A percentile compares a stretch with the other conserved stretches of the same genome.
Conservation (phyloP, 306 rosid genomes). For the Ceratonia siliqua region DNA sequence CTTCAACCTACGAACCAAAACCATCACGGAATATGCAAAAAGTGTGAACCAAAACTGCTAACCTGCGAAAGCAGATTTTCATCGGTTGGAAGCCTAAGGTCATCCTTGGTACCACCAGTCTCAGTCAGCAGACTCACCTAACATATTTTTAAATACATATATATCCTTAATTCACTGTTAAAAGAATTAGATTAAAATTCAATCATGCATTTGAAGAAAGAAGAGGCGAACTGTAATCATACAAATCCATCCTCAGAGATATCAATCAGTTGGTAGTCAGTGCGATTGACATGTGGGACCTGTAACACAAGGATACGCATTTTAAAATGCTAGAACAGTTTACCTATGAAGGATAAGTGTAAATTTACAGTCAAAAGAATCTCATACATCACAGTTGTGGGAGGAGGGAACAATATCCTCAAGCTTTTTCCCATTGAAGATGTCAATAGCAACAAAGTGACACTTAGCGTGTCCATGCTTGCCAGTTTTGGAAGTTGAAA, state of each 20-base stretch:
- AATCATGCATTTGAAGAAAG: background rate
- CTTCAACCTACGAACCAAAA: slow-evolving; percentile 16
- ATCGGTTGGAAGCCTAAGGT: slow-evolving; percentile 94
- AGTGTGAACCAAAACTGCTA: background rate
- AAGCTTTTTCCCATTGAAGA: slow-evolving; percentile 88
- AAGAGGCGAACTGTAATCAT: slow-evolving; percentile 32
- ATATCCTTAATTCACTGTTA: slow-evolving; percentile 6
- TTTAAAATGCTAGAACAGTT: background rate
- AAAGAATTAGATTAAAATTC: background rate
- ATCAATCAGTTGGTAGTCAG: slow-evolving; percentile 93
- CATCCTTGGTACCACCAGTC: slow-evolving; percentile 91
- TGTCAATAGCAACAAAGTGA: slow-evolving; percentile 94
- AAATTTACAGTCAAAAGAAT: background rate
- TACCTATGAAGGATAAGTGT: background rate
- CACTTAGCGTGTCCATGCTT: slow-evolving; percentile 99
- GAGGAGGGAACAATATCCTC: slow-evolving; percentile 99
- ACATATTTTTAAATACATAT: slow-evolving; percentile 21
- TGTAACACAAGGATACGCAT: slow-evolving; percentile 30
- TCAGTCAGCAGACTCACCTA: slow-evolving; percentile 98
- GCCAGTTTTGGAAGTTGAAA: slow-evolving; percentile 95
- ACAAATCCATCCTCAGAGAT: slow-evolving; percentile 99
- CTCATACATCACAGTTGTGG: slow-evolving; percentile 90
- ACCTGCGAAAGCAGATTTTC: slow-evolving; percentile 85
- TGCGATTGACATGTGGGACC: slow-evolving; percentile 97
- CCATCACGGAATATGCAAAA: background rate